phyloP scores from a whole-genome alignment of 164 flowering plant genomes.

The Saururus chinensis region DNA sequence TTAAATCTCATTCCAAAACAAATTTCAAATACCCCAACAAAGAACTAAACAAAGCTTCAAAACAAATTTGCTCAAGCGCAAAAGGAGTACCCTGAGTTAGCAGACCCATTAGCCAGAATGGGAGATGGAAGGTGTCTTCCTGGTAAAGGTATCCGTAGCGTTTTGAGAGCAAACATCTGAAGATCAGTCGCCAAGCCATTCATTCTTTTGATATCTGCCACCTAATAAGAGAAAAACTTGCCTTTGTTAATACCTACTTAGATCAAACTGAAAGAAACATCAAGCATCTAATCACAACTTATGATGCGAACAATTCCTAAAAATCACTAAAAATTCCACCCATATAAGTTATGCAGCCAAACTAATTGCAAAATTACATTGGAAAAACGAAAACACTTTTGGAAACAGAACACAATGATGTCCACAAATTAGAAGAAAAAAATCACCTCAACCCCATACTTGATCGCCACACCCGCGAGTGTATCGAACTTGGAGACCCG shows the following conservation, averaged over 20 bases:
- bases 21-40: not conserved
- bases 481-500: conserved; percentile 78
- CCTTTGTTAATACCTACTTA: no score
- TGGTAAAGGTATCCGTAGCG: conserved; percentile 63
- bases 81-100: conserved; percentile 31
- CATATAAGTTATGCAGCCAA: not conserved
- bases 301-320: no score
- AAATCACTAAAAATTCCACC: no score
- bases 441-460: conserved; percentile 87
- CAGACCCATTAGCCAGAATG: conserved; percentile 30
- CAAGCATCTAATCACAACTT: not conserved
- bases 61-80: not conserved
- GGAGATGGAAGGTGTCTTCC: conserved; percentile 86
- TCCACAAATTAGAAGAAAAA: not conserved
- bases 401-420: not conserved
- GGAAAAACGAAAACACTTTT: not conserved
- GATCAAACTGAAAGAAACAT: not conserved
- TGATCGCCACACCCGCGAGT: conserved; percentile 89
- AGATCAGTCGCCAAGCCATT: conserved; percentile 77
- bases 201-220: conserved; percentile 73
- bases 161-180: conserved; percentile 86
- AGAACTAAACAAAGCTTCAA: not conserved
- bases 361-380: not conserved
- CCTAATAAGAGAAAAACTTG: conserved; percentile 24
- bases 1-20: not conserved